Percentiles rank a stretch among this genome's conserved stretches.
phyloP scores from a whole-genome alignment of 768 basidiomycete species.

The Lactifluus echinatus region DNA sequence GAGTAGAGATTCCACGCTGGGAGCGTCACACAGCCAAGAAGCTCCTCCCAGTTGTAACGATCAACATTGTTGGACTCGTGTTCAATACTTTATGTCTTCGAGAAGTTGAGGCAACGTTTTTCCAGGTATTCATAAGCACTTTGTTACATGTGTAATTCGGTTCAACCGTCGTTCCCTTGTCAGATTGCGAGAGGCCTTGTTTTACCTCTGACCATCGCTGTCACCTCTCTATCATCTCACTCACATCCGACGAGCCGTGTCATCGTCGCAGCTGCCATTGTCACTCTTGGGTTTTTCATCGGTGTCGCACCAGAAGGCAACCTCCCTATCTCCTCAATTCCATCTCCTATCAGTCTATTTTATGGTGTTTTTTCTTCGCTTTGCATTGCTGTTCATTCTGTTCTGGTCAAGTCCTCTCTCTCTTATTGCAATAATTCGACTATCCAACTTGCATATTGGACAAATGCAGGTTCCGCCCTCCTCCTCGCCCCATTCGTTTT shows the following conservation, averaged over 20 bases:
- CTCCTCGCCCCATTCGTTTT: slow-evolving; percentile 57
- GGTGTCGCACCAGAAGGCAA: slow-evolving; percentile 54
- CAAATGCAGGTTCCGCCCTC: slow-evolving; percentile 59
- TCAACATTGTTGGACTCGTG: slow-evolving; percentile 66
- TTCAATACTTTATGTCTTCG: slow-evolving; percentile 76
- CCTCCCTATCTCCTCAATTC: slow-evolving; percentile 35
- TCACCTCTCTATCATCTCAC: slow-evolving; percentile 53
- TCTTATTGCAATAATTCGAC: slow-evolving; percentile 62
- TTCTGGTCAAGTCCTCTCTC: slow-evolving; percentile 63
- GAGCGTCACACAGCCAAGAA: slow-evolving; percentile 47
- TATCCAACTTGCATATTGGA: slow-evolving; percentile 72
- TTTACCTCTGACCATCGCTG: slow-evolving; percentile 70
- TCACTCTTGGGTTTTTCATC: slow-evolving; percentile 69
- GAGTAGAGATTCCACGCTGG: slow-evolving; percentile 49
- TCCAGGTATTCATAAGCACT: slow-evolving; percentile 42
- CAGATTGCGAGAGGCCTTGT: slow-evolving; percentile 82
- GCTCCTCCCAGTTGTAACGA: slow-evolving; percentile 51
- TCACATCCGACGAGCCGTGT: slow-evolving; percentile 46
- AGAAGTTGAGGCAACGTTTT: slow-evolving; percentile 73
- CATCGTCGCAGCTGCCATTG: slow-evolving; percentile 49
- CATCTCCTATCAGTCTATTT: slow-evolving; percentile 49
- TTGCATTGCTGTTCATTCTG: slow-evolving; percentile 69
- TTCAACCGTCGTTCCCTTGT: neutral
- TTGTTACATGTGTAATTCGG: neutral
- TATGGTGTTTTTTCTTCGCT: slow-evolving; percentile 67